These are phyloP conservation scores for Yamadazyma taylorii DNA, from an alignment of 1,139 yeast genomes.

Conservation along the genomic window DNA sequence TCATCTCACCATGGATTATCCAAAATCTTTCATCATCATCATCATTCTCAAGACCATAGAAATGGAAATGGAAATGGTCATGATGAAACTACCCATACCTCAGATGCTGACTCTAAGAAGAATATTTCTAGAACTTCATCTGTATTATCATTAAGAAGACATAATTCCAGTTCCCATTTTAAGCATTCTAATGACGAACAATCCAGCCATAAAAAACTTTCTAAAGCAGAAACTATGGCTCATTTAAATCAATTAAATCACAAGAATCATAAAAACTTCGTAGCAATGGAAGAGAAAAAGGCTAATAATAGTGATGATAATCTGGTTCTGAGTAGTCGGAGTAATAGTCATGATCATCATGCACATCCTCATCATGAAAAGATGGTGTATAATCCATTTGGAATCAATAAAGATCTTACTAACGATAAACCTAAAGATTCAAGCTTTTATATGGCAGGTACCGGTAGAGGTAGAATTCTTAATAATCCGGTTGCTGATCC, in stretches of 20 bases:
- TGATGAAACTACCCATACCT: constrained; percentile 1
- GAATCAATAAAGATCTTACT: constrained; percentile 38
- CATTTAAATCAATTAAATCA: constrained; percentile 36
- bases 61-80: constrained; percentile 3
- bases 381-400: constrained; percentile 49
- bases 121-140: constrained; percentile 24
- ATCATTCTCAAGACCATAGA: constrained; percentile 8
- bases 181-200: constrained; percentile 13
- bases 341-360: constrained; percentile 4
- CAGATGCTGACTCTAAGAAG: constrained; percentile 1
- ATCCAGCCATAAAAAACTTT: constrained; percentile 21
- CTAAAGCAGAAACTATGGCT: constrained; percentile 42
- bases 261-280: constrained; percentile 22
- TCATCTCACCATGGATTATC: constrained; percentile 27
- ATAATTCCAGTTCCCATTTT: constrained; percentile 21
- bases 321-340: not conserved
- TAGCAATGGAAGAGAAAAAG: constrained; percentile 19
- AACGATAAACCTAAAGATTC: constrained; percentile 39
- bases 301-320: constrained; percentile 3
- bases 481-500: constrained; percentile 71
- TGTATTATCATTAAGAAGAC: constrained; percentile 28
- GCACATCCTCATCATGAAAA: constrained; percentile 32
- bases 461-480: constrained; percentile 42
- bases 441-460: constrained; percentile 35
- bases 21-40: constrained; percentile 27